Percentiles rank a stretch among this genome's conserved stretches.
phyloP scores from a whole-genome alignment of 2,329 filamentous ascomycete species.

The Dactylellina sp. region DNA sequence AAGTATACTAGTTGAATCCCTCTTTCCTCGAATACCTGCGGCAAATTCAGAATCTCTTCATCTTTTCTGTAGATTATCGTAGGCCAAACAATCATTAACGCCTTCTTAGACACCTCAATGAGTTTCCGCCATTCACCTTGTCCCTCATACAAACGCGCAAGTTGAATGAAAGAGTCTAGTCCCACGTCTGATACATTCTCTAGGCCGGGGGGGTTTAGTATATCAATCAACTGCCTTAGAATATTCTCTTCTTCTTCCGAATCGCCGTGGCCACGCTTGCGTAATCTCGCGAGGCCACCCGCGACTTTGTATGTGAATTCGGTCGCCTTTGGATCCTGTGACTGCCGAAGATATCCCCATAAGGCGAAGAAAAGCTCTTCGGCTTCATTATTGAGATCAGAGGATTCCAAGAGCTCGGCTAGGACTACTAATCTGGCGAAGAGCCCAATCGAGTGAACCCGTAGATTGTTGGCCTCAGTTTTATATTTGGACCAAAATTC shows the following conservation, averaged over 20 bases:
- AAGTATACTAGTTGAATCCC: slow-evolving; percentile 28
- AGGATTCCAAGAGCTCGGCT: slow-evolving; percentile 26
- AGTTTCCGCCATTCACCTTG: slow-evolving; percentile 9
- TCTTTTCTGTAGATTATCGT: slow-evolving; percentile 2
- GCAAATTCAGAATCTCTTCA: slow-evolving; percentile 18
- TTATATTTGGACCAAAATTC: slow-evolving; percentile 40
- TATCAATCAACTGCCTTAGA: slow-evolving; percentile 26
- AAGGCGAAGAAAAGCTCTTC: slow-evolving; percentile 34
- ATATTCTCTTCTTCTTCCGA: slow-evolving; percentile 40
- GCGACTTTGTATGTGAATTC: slow-evolving; percentile 35
- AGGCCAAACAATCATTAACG: slow-evolving; percentile 23
- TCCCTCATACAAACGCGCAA: slow-evolving; percentile 26
- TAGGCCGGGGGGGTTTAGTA: slow-evolving; percentile 27
- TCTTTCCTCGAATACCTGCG: slow-evolving; percentile 28
- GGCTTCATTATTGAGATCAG: slow-evolving; percentile 29
- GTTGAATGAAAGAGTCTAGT: slow-evolving; percentile 37
- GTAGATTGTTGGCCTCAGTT: slow-evolving; percentile 26
- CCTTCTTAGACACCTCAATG: slow-evolving; percentile 1
- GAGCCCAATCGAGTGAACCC: slow-evolving; percentile 28
- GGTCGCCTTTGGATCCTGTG: slow-evolving; percentile 18
- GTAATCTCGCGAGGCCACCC: slow-evolving; percentile 25
- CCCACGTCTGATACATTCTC: slow-evolving; percentile 12
- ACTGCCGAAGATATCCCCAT: slow-evolving; percentile 40
- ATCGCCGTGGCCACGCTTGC: slow-evolving; percentile 21
- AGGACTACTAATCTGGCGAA: slow-evolving; percentile 13